Base-by-base conservation (phyloP, 495 filamentous ascomycete species). In the Penicillium verhagenii region DNA sequence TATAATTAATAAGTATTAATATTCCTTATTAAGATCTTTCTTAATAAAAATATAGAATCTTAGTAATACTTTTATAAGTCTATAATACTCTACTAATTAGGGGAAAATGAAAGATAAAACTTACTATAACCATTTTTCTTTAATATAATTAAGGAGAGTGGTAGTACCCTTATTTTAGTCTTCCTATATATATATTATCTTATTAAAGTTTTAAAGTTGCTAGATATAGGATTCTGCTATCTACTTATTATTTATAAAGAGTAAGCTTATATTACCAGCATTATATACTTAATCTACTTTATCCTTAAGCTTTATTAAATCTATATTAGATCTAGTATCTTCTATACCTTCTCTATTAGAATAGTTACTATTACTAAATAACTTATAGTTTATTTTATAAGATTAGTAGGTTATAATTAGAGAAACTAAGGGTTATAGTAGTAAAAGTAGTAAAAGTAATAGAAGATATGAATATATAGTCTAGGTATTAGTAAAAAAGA, bases 171-270 rank as follows among this genome's bases (percentile, higher is more conserved):
- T 58, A 2, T 57, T 54, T 60, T 72, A 72, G 52, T 72, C 64
- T 45, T 74, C 59, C 58, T 72, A 28, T 25, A 56, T 62, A 55
- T 72, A 69, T 43, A 63, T 49, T 1, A 65, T 61, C 64, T 74
- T 58, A 50, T 74, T 56, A 47, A 67, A 70, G 61, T 71, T 61
- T 18, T 46, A 25, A 43, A 70, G 63, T 59, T 68, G 49, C 47
- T 69, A 43, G 38, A 71, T 63, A 50, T 74, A 72, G 53, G 68
- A 74, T 55, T 74, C 60, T 42, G 58, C 65, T 31, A 59, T 51
- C 49, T 72, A 51, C 52, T 68, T 54, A 47, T 72, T 71, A 19
- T 68, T 64, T n/a, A 54, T 44, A 37, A 60, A 63, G 39, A 66
- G 57, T 19, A 60, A 20, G n/a, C 57, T 57, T 23, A 52, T 47